Conservation (phyloP, 768 basidiomycete species). For the Polyporus arcularius region DNA sequence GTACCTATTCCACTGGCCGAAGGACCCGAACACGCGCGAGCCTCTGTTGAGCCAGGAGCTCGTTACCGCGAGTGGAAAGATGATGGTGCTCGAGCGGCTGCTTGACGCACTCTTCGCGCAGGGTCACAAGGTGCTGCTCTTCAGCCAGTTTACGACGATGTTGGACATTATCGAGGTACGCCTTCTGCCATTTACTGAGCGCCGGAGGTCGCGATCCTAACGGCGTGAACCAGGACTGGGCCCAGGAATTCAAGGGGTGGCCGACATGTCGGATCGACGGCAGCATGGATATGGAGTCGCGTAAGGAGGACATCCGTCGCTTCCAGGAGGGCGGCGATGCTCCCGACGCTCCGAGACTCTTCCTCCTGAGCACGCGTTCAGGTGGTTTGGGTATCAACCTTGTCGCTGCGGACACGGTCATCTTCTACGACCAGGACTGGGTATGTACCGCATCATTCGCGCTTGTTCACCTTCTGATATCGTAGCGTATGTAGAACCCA, state of each 20-base stretch:
- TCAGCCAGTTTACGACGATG: conserved; percentile 96
- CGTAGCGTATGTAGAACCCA: conserved; percentile 61
- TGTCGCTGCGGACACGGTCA: conserved; percentile 84
- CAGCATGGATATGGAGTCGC: conserved; percentile 71
- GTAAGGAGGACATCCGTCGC: conserved; percentile 79
- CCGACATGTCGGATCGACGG: conserved; percentile 92
- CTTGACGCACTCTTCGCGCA: conserved; percentile 78
- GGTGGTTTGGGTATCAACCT: conserved; percentile 84
- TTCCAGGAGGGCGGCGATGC: conserved; percentile 77
- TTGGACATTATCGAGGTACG: conserved; percentile 89
- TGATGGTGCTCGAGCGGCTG: conserved; percentile 92
- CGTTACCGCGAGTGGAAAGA: conserved; percentile 89
- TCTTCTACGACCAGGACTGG: conserved; percentile 94
- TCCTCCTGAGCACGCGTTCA: conserved; percentile 78
- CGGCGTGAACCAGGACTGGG: conserved; percentile 73
- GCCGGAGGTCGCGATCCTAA: neutral
- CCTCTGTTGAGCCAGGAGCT: conserved; percentile 76
- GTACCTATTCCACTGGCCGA: conserved; percentile 85
- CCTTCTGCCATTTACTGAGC: conserved; percentile 8
- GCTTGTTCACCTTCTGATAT: neutral
- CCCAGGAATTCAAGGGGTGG: conserved; percentile 80
- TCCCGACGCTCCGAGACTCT: conserved; percentile 67
- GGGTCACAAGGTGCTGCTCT: conserved; percentile 83
- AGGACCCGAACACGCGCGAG: conserved; percentile 59
- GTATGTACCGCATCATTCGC: conserved; percentile 40